A percentile compares a stretch with the other conserved stretches of the same genome.
Conservation (phyloP, 2,329 filamentous ascomycete species). For the Botryosphaeria agaves region DNA sequence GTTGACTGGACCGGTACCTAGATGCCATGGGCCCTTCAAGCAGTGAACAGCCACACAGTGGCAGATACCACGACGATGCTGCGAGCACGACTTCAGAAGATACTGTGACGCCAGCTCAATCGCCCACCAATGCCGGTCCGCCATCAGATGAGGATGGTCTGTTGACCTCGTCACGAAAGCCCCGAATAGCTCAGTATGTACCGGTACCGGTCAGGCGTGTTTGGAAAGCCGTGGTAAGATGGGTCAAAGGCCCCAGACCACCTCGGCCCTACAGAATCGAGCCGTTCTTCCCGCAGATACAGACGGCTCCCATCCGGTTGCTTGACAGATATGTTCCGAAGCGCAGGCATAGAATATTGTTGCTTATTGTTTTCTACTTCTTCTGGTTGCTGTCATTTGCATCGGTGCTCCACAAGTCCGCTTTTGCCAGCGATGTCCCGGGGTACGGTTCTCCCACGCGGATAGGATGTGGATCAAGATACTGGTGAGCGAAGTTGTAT, state of each 20-base stretch:
- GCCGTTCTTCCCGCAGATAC: constrained; percentile 44
- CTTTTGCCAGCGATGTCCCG: constrained; percentile 40
- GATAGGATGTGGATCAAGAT: constrained; percentile 50
- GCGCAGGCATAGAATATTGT: constrained; percentile 37
- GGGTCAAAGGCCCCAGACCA: constrained; percentile 31
- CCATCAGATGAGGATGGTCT: too few relatives aligned
- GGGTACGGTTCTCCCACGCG: constrained; percentile 49
- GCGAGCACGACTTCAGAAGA: too few relatives aligned
- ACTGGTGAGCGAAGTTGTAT: constrained; percentile 35
- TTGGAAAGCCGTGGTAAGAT: constrained; percentile 8
- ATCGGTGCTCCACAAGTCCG: constrained; percentile 48
- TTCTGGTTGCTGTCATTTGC: constrained; percentile 55
- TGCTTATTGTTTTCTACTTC: constrained; percentile 42
- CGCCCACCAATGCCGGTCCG: too few relatives aligned
- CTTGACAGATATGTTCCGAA: constrained; percentile 46
- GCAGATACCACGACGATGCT: too few relatives aligned
- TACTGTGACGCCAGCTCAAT: too few relatives aligned
- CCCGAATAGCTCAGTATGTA: too few relatives aligned
- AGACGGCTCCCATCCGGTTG: constrained; percentile 47
- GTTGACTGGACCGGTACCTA: too few relatives aligned
- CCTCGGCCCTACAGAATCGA: constrained; percentile 29
- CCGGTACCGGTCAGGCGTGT: constrained; percentile 8
- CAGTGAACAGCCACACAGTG: too few relatives aligned
- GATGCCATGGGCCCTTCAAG: too few relatives aligned
- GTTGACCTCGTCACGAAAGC: too few relatives aligned